These are phyloP conservation scores for Entophlyctis luteolus DNA, from an alignment of 192 early-diverging fungal species.

Conservation along the genomic window DNA sequence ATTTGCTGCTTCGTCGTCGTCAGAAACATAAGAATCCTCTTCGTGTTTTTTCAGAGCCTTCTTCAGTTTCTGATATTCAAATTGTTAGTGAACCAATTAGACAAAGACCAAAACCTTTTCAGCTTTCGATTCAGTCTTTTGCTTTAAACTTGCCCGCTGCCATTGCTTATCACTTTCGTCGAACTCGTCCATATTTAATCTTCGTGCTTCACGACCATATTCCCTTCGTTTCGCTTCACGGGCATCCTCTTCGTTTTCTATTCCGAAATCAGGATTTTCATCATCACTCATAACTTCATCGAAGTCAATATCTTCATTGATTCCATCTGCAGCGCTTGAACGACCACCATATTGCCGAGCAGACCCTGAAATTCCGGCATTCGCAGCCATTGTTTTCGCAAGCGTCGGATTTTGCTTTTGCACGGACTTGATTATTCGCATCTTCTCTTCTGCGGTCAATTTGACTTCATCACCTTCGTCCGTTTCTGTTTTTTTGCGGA, in stretches of 20 bases:
- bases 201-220: slow-evolving; percentile 30
- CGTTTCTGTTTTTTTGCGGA: slow-evolving; percentile 1
- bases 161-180: slow-evolving; percentile 31
- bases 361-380: not conserved
- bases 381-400: not conserved
- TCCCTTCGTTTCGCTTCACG: slow-evolving; percentile 44
- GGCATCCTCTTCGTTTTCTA: slow-evolving; percentile 50
- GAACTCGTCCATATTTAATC: slow-evolving; percentile 29
- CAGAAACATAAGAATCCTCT: slow-evolving; percentile 25
- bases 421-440: not conserved
- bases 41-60: slow-evolving; percentile 35
- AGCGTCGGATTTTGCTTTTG: slow-evolving; percentile 5
- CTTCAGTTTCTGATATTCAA: slow-evolving; percentile 27
- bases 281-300: slow-evolving; percentile 48
- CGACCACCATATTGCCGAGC: not conserved
- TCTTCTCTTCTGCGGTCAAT: slow-evolving; percentile 20
- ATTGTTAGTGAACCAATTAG: not conserved
- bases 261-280: slow-evolving; percentile 47
- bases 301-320: slow-evolving; percentile 41
- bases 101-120: slow-evolving; percentile 18
- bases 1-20: slow-evolving; percentile 38
- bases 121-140: not conserved
- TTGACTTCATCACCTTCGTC: slow-evolving; percentile 14
- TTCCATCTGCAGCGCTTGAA: slow-evolving; percentile 18
- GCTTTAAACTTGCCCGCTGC: slow-evolving; percentile 6